Conservation (phyloP, 176 grass and related monocot genomes). For the Rhynchospora pubera region DNA sequence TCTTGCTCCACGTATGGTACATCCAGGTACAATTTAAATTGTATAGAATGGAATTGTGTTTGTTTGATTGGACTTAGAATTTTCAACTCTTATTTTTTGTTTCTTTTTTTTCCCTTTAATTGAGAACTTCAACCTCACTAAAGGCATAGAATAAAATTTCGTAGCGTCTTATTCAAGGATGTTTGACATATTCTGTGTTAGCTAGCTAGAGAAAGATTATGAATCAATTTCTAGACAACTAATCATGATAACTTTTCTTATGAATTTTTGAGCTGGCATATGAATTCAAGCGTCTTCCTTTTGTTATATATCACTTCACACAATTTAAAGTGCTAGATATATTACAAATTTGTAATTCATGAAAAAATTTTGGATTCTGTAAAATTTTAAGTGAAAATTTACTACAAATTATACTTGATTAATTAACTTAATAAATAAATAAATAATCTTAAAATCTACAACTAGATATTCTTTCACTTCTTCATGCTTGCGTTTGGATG, state of each 20-base stretch:
- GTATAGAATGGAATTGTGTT: not conserved
- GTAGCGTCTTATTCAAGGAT: constrained; percentile 12
- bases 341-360: no score
- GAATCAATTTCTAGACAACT: no score
- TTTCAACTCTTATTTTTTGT: no score
- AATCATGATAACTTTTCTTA: no score
- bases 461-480: not conserved
- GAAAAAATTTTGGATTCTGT: no score
- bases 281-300: not conserved
- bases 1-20: not conserved
- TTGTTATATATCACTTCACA: not conserved
- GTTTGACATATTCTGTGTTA: not conserved
- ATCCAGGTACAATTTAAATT: not conserved
- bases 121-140: not conserved
- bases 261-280: no score
- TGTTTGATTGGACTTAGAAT: not conserved
- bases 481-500: no score
- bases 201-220: not conserved
- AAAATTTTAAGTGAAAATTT: not conserved
- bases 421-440: not conserved
- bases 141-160: constrained; percentile 5
- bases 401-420: not conserved
- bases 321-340: no score
- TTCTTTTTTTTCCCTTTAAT: no score
- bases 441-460: not conserved